These are phyloP conservation scores for Phytophthora tentaculata DNA, from an alignment of 352 stramenopile species.

Conservation along the genomic window DNA sequence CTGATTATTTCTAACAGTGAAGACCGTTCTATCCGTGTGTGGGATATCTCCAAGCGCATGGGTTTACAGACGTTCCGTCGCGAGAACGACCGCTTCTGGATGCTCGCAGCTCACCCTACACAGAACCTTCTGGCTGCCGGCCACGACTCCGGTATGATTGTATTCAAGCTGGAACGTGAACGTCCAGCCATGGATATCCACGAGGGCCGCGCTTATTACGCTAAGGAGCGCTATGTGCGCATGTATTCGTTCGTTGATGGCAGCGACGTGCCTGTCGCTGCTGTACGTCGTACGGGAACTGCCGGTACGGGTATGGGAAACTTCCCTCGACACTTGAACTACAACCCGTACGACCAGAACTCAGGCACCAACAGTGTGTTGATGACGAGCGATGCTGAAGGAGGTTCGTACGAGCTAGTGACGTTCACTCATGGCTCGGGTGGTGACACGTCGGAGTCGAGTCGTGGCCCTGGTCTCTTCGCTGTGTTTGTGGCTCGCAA, in stretches of 20 bases:
- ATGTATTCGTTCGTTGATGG: constrained; percentile 95
- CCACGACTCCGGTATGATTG: constrained; percentile 99
- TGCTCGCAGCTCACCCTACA: constrained; percentile 94
- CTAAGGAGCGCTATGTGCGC: constrained; percentile 98
- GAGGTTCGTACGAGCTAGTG: constrained; percentile 98
- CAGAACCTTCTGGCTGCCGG: constrained; percentile 99
- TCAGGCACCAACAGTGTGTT: constrained; percentile 91
- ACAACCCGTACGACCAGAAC: constrained; percentile 96
- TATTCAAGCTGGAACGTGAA: constrained; percentile 99
- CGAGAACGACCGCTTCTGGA: constrained; percentile 99
- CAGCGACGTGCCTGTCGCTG: constrained; percentile 77
- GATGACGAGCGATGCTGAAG: constrained; percentile 95
- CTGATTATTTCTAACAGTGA: constrained; percentile 99
- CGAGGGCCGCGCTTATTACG: constrained; percentile 93
- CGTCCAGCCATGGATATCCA: constrained; percentile 94
- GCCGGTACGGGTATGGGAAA: constrained; percentile 91
- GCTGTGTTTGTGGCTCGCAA: constrained; percentile 98
- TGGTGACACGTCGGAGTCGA: constrained; percentile 92
- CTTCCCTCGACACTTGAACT: constrained; percentile 93
- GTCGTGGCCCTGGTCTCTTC: constrained; percentile 93
- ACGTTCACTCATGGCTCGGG: constrained; percentile 88
- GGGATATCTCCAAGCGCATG: constrained; percentile 99
- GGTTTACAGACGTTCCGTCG: constrained; percentile 98
- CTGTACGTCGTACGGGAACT: constrained; percentile 72
- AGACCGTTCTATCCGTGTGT: constrained; percentile 99